Conservation (phyloP, 352 stramenopile species). For the Phytophthora citrophthora region DNA sequence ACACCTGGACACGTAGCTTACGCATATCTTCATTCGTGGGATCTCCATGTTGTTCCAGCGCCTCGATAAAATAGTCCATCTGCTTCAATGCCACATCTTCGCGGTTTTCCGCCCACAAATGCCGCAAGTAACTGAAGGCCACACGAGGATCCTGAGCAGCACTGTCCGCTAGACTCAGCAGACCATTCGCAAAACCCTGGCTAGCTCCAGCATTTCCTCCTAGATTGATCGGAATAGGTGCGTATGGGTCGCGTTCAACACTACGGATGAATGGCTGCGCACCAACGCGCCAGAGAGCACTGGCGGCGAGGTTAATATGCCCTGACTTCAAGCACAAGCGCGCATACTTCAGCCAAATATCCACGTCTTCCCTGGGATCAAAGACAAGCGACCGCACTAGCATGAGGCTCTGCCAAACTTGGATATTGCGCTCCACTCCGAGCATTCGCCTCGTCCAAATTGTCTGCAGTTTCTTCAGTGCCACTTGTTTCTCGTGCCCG, state of each 20-base stretch:
- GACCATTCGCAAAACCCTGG: slow-evolving; percentile 59
- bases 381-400: slow-evolving; percentile 94
- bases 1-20: slow-evolving; percentile 82
- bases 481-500: slow-evolving; percentile 72
- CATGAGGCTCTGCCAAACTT: slow-evolving; percentile 96
- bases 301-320: slow-evolving; percentile 87
- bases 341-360: slow-evolving; percentile 96
- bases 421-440: slow-evolving; percentile 94
- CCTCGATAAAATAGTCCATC: slow-evolving; percentile 87
- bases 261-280: slow-evolving; percentile 82
- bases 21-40: slow-evolving; percentile 74
- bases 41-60: slow-evolving; percentile 70
- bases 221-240: slow-evolving; percentile 75
- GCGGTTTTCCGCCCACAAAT: slow-evolving; percentile 84
- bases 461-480: slow-evolving; percentile 78
- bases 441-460: slow-evolving; percentile 91
- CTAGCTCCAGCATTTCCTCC: slow-evolving; percentile 52
- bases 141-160: slow-evolving; percentile 77
- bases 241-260: slow-evolving; percentile 71
- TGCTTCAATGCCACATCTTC: slow-evolving; percentile 85
- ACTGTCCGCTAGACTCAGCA: slow-evolving; percentile 68
- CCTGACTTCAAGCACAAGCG: slow-evolving; percentile 92
- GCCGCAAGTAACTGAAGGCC: slow-evolving; percentile 81
- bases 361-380: slow-evolving; percentile 88
- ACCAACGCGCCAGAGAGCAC: slow-evolving; percentile 81